Base-by-base conservation (phyloP, 768 basidiomycete genomes). In the Naganishia randhawae region DNA sequence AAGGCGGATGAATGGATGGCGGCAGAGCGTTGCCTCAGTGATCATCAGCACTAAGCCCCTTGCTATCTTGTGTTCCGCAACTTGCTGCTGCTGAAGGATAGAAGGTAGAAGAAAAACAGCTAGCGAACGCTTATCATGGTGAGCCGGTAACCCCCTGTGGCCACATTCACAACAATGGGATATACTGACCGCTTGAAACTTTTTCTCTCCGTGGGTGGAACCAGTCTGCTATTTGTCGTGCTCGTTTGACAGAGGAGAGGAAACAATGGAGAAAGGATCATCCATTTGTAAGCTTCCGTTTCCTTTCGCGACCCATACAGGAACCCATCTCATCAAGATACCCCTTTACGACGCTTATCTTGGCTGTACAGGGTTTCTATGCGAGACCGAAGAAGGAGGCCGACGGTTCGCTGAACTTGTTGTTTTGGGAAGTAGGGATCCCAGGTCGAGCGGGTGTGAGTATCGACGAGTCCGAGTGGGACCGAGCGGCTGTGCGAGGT, bases 251-350 rank as follows among this genome's bases (percentile, higher is more conserved):
- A 32, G 96, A 98, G 81, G 96, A 99, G 81, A 87, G 96, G 76
- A 99, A 99, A 82, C 91, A 94, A 76, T 99, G 96, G 96, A 83
- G 96, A 68, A 98, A 94, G 81, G 96, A 98, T 73, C 96, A 99
- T 81, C 96, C 96, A 33, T 97, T 95, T 74, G 96, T 97, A 81
- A 82, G 91, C 45, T 2, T 22, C 11, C 19, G 19, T 48, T 48
- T 22, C n/a, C 19, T 17, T 3, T 22, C 3, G n/a, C 45, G n/a
- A 22, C 25, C n/a, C n/a, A n/a, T n/a, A n/a, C n/a, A n/a, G n/a
- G n/a, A n/a, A n/a, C n/a, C n/a, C n/a, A n/a, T n/a, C n/a, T n/a
- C n/a, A n/a, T 42, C 32, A 19, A 22, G 19, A 33, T 51, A 22
- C 19, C 37, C 35, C 19, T 29, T 33, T 54, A 27, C 29, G 25